Conservation (phyloP, 2,329 filamentous ascomycete species). For the Talaromyces sp. region DNA sequence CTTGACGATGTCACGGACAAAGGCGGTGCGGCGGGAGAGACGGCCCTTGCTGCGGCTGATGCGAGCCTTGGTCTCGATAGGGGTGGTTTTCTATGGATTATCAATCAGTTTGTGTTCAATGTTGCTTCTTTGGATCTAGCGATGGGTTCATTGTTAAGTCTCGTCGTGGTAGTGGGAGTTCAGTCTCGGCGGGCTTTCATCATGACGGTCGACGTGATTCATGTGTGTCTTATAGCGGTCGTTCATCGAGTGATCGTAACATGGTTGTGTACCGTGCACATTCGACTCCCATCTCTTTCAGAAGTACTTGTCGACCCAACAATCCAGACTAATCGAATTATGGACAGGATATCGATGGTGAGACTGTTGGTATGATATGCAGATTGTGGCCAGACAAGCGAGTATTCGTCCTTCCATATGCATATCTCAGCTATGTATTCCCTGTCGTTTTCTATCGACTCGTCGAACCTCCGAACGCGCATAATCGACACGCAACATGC, state of each 20-base stretch:
- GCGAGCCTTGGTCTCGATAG: conserved; percentile 70
- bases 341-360: not conserved
- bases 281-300: not conserved
- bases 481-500: not conserved
- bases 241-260: not conserved
- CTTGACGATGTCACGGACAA: conserved; percentile 96
- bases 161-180: not conserved
- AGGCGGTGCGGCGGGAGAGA: conserved; percentile 92
- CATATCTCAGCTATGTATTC: not conserved
- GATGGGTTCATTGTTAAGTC: not conserved
- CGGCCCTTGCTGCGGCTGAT: conserved; percentile 89
- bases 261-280: not conserved
- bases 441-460: not conserved
- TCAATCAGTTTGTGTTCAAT: not conserved
- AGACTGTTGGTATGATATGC: not conserved
- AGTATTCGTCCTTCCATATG: not conserved
- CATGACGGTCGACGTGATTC: not conserved
- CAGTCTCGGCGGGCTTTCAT: not conserved
- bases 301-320: too few relatives aligned
- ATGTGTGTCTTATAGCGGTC: not conserved
- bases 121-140: not conserved
- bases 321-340: too few relatives aligned
- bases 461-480: not conserved
- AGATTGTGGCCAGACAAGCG: not conserved
- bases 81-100: conserved; percentile 68